A percentile compares a stretch with the other conserved stretches of the same genome.
Conservation (phyloP, 495 filamentous ascomycete species). For the Xylona heveae region DNA sequence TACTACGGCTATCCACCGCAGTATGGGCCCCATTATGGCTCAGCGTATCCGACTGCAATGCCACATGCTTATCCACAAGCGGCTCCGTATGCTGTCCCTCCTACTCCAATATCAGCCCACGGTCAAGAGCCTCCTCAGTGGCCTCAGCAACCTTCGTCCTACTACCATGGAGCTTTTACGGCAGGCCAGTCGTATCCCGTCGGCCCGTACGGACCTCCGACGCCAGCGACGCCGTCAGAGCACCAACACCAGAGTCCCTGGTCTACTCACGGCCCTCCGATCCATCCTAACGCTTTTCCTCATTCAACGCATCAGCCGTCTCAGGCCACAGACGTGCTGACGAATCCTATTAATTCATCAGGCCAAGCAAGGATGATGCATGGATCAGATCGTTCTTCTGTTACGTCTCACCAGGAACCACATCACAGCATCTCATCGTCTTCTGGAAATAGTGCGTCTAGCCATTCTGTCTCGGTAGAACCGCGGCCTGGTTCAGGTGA, state of each 20-base stretch:
- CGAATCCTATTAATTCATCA: conserved; percentile 2
- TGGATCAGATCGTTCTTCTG: conserved; percentile 9
- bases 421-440: no score
- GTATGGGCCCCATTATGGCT: not conserved
- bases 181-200: no score
- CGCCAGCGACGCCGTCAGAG: conserved; percentile 14
- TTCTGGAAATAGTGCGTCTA: no score
- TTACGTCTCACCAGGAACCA: no score
- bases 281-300: conserved; percentile 5
- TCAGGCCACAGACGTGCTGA: conserved; percentile 8
- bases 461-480: no score
- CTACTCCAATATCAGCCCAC: not conserved
- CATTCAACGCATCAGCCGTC: conserved; percentile 7
- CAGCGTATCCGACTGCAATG: conserved; percentile 2
- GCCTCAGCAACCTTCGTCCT: not conserved
- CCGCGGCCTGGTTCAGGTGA: no score
- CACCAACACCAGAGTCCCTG: conserved; percentile 1
- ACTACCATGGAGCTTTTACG: no score
- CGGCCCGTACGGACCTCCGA: conserved; percentile 1
- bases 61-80: conserved; percentile 3
- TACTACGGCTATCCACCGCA: not conserved
- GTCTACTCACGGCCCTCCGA: conserved; percentile 7
- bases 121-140: conserved; percentile 1
- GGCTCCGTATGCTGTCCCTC: no score
- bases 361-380: conserved; percentile 1